Evolutionary conservation across 805 yeast genomes (phyloP).

Genomic region (Tetrapisispora arboricola): DNA sequence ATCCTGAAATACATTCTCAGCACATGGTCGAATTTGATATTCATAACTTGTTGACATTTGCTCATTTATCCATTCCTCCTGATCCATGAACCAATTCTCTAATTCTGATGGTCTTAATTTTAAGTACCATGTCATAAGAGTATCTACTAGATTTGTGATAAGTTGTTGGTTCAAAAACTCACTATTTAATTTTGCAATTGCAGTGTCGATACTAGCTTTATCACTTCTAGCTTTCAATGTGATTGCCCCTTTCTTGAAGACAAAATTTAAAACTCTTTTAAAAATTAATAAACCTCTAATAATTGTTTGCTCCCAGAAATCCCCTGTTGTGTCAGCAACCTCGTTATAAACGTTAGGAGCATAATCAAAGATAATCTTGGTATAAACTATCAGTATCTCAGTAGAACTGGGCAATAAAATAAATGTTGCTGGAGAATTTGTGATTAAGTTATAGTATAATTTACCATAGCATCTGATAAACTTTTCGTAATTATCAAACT

Average conservation of each 20-base stretch:
- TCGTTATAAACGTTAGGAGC: conserved; percentile 56
- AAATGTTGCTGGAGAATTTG: conserved; percentile 58
- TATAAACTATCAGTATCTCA: conserved; percentile 49
- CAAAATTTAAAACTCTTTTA: conserved; percentile 51
- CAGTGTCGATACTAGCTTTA: conserved; percentile 49
- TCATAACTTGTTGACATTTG: conserved; percentile 73
- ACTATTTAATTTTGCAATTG: conserved; percentile 41
- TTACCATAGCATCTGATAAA: conserved; percentile 69
- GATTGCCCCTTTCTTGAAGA: conserved; percentile 58
- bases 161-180: conserved; percentile 51
- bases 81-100: conserved; percentile 74
- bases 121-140: conserved; percentile 64
- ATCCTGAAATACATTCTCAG: conserved; percentile 75
- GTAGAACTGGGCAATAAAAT: conserved; percentile 54
- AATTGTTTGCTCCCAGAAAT: conserved; percentile 66
- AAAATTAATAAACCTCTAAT: conserved; percentile 56
- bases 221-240: conserved; percentile 55
- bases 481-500: conserved; percentile 43
- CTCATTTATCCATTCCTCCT: conserved; percentile 89
- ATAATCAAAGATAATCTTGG: conserved; percentile 50
- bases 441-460: conserved; percentile 50
- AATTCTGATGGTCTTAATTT: conserved; percentile 65
- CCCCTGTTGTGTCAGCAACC: conserved; percentile 39
- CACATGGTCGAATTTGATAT: conserved; percentile 74
- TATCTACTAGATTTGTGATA: conserved; percentile 49